Base-by-base conservation (phyloP, 768 basidiomycete species). In the Russula virescens region DNA sequence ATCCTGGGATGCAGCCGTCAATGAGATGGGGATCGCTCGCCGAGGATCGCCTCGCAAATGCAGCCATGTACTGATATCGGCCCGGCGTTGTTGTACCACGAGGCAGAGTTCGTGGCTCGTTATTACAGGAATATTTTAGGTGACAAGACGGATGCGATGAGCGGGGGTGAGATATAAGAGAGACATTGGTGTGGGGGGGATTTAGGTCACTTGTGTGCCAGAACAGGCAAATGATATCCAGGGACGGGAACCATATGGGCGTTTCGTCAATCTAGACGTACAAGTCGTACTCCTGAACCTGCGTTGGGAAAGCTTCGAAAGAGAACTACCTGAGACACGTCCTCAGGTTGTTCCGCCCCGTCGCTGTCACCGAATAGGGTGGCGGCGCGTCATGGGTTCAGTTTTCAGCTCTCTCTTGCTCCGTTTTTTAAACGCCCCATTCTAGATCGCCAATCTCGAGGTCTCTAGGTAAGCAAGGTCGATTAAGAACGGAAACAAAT, bases 151-250 rank as follows among this genome's bases (percentile, higher is more conserved):
- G 42, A 43, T 18, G 26, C 7, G 58, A 18, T 9, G 18, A 19
- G 10, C 38, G 35, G 21, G 13, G 21, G 11, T 19, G 43, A 35
- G 31, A 14, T 6, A 23, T 18, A 35, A 54, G 31, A n/a, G 43
- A 25, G 23, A 28, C 3, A 28, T 45, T 28, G 34, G n/a, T 8
- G 13, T 31, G 35, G 46, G 38, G 26, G 60, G 10, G 38, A 42
- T 25, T 40, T 40, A 58, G 38, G 47, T 49, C 54, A 55, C 28
- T 42, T 5, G 35, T 1, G 52, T 1, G 40, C 25, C 25, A 45
- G 34, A 46, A 46, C 35, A 25, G 31, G 61, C 21, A 49, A 61
- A n/a, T 49, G 23, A 42, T 42, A 55, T 53, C 47, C 54, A 61
- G 60, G 60, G 40, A 54, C 35, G 58, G 31, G 50, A 45, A 43